Conservation (phyloP, 73 alveolate species). For the Paramecium tetraurelia region DNA sequence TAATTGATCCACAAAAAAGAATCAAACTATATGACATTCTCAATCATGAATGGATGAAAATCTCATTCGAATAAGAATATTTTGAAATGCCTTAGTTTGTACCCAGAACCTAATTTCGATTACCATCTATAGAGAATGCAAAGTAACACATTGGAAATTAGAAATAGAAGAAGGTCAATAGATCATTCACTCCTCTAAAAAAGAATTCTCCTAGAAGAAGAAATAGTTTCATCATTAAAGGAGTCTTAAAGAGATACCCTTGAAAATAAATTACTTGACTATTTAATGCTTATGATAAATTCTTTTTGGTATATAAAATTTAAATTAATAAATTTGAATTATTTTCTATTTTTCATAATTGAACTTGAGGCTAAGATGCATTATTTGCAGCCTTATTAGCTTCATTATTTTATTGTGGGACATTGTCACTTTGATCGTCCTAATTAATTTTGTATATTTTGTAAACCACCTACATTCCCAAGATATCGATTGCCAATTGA, state of each 20-base stretch:
- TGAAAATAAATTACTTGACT: neutral
- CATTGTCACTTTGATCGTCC: neutral
- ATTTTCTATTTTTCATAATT: neutral
- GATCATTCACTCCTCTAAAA: neutral
- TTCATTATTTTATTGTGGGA: neutral
- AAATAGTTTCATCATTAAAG: neutral
- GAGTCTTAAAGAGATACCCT: neutral
- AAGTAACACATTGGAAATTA: neutral
- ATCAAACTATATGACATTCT: constrained; percentile 3
- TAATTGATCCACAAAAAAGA: constrained; percentile 12
- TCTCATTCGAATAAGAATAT: neutral
- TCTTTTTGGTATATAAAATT: neutral
- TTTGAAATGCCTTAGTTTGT: neutral
- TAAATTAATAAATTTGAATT: neutral
- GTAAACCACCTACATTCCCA: neutral
- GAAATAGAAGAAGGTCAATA: neutral
- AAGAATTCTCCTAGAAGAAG: neutral
- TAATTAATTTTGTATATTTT: neutral
- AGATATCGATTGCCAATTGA: neutral
- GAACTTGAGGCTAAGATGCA: neutral
- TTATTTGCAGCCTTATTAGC: neutral
- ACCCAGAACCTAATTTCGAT: neutral
- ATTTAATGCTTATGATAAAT: neutral
- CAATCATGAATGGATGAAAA: constrained; percentile 14
- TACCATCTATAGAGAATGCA: neutral